Percentiles rank a stretch among this genome's conserved stretches.
phyloP scores from a whole-genome alignment of 2,329 filamentous ascomycete genomes.

The Cordyceps cateniannulata region DNA sequence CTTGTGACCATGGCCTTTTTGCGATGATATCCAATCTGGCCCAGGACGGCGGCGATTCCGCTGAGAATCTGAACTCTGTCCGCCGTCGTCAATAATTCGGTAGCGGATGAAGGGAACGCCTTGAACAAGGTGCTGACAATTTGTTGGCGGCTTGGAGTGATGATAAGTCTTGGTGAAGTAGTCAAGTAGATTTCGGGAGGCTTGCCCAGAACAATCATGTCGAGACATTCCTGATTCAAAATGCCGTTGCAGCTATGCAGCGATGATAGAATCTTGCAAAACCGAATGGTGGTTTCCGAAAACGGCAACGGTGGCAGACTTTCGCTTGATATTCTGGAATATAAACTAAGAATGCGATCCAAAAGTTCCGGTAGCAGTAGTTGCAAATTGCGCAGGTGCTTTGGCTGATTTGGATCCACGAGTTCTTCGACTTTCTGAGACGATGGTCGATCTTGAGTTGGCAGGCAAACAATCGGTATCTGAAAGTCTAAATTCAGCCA shows the following conservation, averaged over 20 bases:
- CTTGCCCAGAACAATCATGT: constrained; percentile 59
- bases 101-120: constrained; percentile 61
- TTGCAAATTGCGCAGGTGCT: constrained; percentile 48
- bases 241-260: constrained; percentile 60
- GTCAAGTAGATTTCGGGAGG: constrained; percentile 44
- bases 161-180: constrained; percentile 48
- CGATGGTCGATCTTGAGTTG: constrained; percentile 39
- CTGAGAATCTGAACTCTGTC: constrained; percentile 76
- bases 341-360: constrained; percentile 68
- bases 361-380: constrained; percentile 64
- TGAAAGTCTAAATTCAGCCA: constrained; percentile 82
- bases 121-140: constrained; percentile 61
- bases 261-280: constrained; percentile 62
- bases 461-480: constrained; percentile 54
- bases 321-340: constrained; percentile 64
- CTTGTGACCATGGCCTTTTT: constrained; percentile 89
- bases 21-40: constrained; percentile 69
- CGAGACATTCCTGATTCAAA: constrained; percentile 53
- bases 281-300: constrained; percentile 67
- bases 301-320: constrained; percentile 63
- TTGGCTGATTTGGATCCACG: constrained; percentile 40
- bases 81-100: constrained; percentile 62
- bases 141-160: constrained; percentile 52
- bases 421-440: constrained; percentile 25
- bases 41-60: constrained; percentile 81